These are phyloP conservation scores for Moricandia moricandioides DNA, from an alignment of 345 rosid genomes.

Conservation along the genomic window DNA sequence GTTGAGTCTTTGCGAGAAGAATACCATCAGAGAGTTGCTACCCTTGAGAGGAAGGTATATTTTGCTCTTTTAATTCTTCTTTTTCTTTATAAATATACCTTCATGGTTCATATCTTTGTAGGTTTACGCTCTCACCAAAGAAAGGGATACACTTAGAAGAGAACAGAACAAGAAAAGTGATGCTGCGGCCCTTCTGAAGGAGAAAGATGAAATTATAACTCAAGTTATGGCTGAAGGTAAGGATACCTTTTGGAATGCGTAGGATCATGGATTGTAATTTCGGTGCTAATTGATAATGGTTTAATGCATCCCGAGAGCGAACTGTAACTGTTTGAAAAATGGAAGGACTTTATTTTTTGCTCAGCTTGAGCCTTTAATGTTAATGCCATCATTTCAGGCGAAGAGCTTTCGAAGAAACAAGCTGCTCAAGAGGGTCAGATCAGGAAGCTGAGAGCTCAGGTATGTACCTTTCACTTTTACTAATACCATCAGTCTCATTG, in stretches of 20 bases:
- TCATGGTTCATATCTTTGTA: slow-evolving; percentile 32
- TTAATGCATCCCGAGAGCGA: slow-evolving; percentile 7
- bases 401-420: slow-evolving; percentile 98
- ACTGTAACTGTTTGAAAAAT: not conserved
- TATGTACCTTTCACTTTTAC: slow-evolving; percentile 31
- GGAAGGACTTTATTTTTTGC: not conserved
- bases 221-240: slow-evolving; percentile 99
- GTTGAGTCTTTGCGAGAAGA: slow-evolving; percentile 94
- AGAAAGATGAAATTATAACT: slow-evolving; percentile 96
- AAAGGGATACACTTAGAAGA: slow-evolving; percentile 96
- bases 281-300: not conserved
- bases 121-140: slow-evolving; percentile 97
- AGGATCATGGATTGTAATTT: not conserved
- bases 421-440: slow-evolving; percentile 94
- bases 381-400: slow-evolving; percentile 54
- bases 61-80: slow-evolving; percentile 1
- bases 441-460: slow-evolving; percentile 98
- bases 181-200: slow-evolving; percentile 96
- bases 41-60: slow-evolving; percentile 90
- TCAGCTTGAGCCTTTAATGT: slow-evolving; percentile 15
- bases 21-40: slow-evolving; percentile 93
- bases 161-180: slow-evolving; percentile 93
- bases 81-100: slow-evolving; percentile 9
- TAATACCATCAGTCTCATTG: slow-evolving; percentile 9
- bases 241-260: slow-evolving; percentile 29